These are phyloP conservation scores for Lupinus albus DNA, from an alignment of 306 rosid genomes.

Conservation along the genomic window DNA sequence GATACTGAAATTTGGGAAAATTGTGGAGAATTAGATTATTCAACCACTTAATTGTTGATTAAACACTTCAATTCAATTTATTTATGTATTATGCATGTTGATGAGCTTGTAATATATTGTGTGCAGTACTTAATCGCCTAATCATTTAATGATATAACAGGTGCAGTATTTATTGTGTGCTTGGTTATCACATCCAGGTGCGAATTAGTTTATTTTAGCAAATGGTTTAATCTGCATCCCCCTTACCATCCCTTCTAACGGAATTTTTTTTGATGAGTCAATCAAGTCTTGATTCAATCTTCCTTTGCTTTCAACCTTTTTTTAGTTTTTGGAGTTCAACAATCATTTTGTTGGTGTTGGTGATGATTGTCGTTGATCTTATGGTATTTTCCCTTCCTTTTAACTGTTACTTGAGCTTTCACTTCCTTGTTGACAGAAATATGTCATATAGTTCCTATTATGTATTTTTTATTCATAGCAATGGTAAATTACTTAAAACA, in stretches of 20 bases:
- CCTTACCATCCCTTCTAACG: constrained; percentile 18
- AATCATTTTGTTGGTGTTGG: constrained; percentile 86
- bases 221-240: constrained; percentile 23
- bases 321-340: constrained; percentile 93
- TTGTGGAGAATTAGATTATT: constrained; percentile 29
- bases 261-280: constrained; percentile 33
- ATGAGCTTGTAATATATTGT: constrained; percentile 31
- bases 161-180: constrained; percentile 97
- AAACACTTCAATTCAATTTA: constrained; percentile 19
- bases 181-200: constrained; percentile 87
- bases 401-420: constrained; percentile 15
- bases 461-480: constrained; percentile 14
- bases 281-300: constrained; percentile 35
- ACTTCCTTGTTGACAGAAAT: constrained; percentile 28
- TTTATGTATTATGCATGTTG: constrained; percentile 21
- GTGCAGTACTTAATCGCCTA: constrained; percentile 3
- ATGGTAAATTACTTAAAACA: constrained; percentile 29
- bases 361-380: constrained; percentile 90
- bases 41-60: constrained; percentile 4
- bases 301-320: constrained; percentile 38
- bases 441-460: constrained; percentile 14
- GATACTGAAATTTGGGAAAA: constrained; percentile 15
- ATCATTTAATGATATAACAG: constrained; percentile 58
- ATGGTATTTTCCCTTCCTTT: constrained; percentile 60
- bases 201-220: constrained; percentile 41